phyloP scores from a whole-genome alignment of 176 grass and related monocot species.

The Phyllostachys edulis region DNA sequence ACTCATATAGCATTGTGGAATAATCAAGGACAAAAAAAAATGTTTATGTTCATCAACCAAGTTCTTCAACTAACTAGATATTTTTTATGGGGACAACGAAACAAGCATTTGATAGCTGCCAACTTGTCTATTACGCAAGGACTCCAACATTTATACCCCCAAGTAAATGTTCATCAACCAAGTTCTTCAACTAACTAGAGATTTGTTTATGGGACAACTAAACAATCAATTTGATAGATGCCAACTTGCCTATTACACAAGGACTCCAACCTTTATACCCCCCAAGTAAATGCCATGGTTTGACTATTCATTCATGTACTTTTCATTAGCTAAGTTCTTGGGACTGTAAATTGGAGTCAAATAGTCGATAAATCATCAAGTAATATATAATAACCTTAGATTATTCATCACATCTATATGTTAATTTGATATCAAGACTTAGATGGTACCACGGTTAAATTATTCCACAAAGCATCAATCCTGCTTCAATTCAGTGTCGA shows the following conservation, averaged over 20 bases:
- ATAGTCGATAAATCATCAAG: neutral
- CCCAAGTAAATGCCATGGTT: neutral
- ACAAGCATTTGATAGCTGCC: neutral
- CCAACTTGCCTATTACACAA: neutral
- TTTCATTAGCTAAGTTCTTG: neutral
- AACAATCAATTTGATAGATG: neutral
- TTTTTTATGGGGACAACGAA: neutral
- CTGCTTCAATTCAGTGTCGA: neutral
- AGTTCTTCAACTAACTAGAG: neutral
- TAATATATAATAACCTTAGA: neutral
- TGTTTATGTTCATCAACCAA: neutral
- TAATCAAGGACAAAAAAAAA: neutral
- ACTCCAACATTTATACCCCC: neutral
- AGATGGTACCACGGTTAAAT: neutral
- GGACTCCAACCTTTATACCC: neutral
- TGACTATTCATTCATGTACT: neutral
- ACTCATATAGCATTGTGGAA: neutral
- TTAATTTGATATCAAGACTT: neutral
- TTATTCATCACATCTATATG: neutral
- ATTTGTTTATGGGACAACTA: neutral
- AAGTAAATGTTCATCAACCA: slow-evolving; percentile 10
- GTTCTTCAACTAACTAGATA: neutral
- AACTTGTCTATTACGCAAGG: neutral
- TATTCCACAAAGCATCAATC: neutral
- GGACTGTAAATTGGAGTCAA: neutral